Percentiles rank a stretch among this genome's conserved stretches.
Evolutionary conservation across 768 basidiomycete species (phyloP).

Genomic region (Tylopilus felleus): DNA sequence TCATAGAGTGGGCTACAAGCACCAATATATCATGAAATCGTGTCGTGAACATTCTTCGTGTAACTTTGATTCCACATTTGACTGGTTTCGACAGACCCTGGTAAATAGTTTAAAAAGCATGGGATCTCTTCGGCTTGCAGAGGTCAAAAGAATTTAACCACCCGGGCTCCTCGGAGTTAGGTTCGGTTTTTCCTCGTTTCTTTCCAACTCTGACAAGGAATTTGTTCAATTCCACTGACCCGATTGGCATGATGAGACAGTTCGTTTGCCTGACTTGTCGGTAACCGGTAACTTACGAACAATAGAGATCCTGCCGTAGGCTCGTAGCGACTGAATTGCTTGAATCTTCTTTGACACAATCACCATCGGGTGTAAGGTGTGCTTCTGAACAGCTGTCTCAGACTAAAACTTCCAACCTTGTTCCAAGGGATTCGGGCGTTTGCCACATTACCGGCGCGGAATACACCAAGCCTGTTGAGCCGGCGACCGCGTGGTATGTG

Average conservation of each 20-base stretch:
- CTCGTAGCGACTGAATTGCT: conserved; percentile 26
- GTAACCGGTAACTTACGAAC: conserved; percentile 16
- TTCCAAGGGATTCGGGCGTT: not conserved
- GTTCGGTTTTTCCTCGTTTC: not conserved
- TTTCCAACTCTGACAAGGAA: not conserved
- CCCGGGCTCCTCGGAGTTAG: not conserved
- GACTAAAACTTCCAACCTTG: conserved; percentile 19
- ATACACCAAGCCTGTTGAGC: conserved; percentile 1
- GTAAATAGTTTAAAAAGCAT: conserved; percentile 11
- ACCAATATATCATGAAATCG: conserved; percentile 13
- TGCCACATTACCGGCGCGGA: conserved; percentile 2
- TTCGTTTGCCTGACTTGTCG: conserved; percentile 4
- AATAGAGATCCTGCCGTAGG: conserved; percentile 15
- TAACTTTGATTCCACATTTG: conserved; percentile 5
- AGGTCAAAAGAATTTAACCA: not conserved
- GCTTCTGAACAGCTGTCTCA: conserved; percentile 1
- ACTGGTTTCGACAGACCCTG: conserved; percentile 9
- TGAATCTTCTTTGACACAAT: conserved; percentile 10
- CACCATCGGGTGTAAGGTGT: conserved; percentile 27
- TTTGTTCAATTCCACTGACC: not conserved
- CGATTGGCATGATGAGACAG: not conserved
- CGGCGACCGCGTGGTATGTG: conserved; percentile 10
- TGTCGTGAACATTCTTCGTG: conserved; percentile 13
- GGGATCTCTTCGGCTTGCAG: not conserved
- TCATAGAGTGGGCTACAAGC: conserved; percentile 15